phyloP scores from a whole-genome alignment of 1,284 basidiomycete genomes.

The Malassezia equina region DNA sequence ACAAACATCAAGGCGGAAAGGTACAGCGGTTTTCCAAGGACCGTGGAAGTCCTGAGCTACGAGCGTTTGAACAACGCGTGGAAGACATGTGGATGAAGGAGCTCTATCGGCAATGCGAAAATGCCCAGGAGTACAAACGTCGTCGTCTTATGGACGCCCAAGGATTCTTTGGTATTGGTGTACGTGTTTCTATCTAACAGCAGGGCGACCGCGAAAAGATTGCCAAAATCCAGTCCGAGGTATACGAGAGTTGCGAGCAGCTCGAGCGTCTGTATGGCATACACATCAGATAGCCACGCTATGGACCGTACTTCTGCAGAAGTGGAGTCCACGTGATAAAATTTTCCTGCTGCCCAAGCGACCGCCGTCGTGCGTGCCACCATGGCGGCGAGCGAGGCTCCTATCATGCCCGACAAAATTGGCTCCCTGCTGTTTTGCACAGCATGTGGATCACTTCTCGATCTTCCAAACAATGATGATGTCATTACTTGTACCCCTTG shows the following conservation, averaged over 20 bases:
- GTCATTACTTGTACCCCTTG: conserved; percentile 79
- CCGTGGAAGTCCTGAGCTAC: conserved; percentile 24
- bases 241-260: conserved; percentile 41
- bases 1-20: conserved; percentile 12
- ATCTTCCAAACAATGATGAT: conserved; percentile 67
- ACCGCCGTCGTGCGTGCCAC: background rate
- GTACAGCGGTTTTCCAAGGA: conserved; percentile 22
- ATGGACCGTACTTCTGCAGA: background rate
- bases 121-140: conserved; percentile 15
- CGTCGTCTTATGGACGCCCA: conserved; percentile 13
- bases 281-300: conserved; percentile 3
- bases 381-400: conserved; percentile 1
- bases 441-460: conserved; percentile 77
- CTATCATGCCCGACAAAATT: conserved; percentile 44
- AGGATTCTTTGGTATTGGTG: conserved; percentile 15
- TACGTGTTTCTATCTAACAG: conserved; percentile 7
- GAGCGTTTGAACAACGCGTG: conserved; percentile 12
- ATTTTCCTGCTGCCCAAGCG: conserved; percentile 1
- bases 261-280: conserved; percentile 26
- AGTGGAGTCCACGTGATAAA: conserved; percentile 14
- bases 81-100: conserved; percentile 19
- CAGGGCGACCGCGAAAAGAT: conserved; percentile 32
- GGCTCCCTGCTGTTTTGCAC: conserved; percentile 90
- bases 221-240: conserved; percentile 29
- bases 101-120: conserved; percentile 17